Conservation (phyloP, 2,329 filamentous ascomycete genomes). For the Cladosporium sp. region DNA sequence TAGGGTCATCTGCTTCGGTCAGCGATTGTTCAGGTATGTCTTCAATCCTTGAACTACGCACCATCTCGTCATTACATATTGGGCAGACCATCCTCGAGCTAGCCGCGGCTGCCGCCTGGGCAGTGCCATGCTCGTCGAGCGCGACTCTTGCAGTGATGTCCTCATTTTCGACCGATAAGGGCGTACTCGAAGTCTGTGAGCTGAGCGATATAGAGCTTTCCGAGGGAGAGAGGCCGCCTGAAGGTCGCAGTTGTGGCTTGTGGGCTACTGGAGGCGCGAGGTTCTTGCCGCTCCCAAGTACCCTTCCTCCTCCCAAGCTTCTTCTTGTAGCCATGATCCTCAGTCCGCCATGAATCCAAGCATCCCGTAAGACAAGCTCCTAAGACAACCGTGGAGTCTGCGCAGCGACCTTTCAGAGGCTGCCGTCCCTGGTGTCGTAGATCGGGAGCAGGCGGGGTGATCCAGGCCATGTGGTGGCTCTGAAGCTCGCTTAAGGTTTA, state of each 20-base stretch:
- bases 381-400: background rate
- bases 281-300: slow-evolving; percentile 79
- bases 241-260: slow-evolving; percentile 26
- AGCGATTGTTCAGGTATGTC: slow-evolving; percentile 15
- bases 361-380: background rate
- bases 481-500: background rate
- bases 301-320: slow-evolving; percentile 78
- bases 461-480: background rate
- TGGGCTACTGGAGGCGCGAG: slow-evolving; percentile 51
- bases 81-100: slow-evolving; percentile 76
- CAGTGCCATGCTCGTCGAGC: slow-evolving; percentile 53
- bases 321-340: slow-evolving; percentile 69
- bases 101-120: slow-evolving; percentile 50
- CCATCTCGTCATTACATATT: slow-evolving; percentile 99
- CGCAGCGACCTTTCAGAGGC: background rate
- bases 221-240: slow-evolving; percentile 54
- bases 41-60: slow-evolving; percentile 32
- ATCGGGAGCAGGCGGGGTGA: background rate
- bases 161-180: slow-evolving; percentile 64
- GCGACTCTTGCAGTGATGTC: slow-evolving; percentile 79
- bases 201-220: slow-evolving; percentile 71
- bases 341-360: background rate
- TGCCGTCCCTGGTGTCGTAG: background rate
- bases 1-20: slow-evolving; percentile 64
- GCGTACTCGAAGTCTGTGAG: slow-evolving; percentile 67